Conservation (phyloP, 345 rosid species). For the Euphorbia pulcherrima region DNA sequence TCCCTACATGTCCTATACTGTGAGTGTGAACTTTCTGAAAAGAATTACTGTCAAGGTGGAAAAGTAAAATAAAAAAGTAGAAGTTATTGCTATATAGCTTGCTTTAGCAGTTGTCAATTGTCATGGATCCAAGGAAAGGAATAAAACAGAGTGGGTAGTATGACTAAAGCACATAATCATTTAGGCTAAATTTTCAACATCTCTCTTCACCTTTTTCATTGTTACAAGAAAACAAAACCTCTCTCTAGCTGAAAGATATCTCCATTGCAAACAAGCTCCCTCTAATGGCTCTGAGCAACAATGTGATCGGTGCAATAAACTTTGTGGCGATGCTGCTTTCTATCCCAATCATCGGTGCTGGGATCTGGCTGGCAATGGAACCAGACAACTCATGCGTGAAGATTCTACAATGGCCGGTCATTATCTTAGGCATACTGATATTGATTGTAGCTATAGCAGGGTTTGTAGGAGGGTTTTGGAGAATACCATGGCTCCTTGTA, state of each 20-base stretch:
- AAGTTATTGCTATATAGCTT: neutral
- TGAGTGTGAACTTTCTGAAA: slow-evolving; percentile 34
- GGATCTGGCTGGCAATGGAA: slow-evolving; percentile 77
- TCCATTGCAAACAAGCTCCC: neutral
- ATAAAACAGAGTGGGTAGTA: slow-evolving; percentile 15
- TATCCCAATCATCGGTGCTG: slow-evolving; percentile 74
- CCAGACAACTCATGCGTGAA: slow-evolving; percentile 81
- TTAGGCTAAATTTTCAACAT: slow-evolving; percentile 3
- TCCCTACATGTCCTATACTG: slow-evolving; percentile 16
- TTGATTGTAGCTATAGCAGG: slow-evolving; percentile 66
- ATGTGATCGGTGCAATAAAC: slow-evolving; percentile 80
- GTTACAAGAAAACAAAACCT: neutral
- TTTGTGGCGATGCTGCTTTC: slow-evolving; percentile 82
- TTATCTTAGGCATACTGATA: slow-evolving; percentile 66
- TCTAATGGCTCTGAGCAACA: slow-evolving; percentile 73
- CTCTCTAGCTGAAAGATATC: neutral
- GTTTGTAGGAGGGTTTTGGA: slow-evolving; percentile 83
- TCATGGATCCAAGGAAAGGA: slow-evolving; percentile 33
- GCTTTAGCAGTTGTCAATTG: slow-evolving; percentile 26
- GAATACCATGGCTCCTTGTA: slow-evolving; percentile 74
- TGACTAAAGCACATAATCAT: slow-evolving; percentile 3
- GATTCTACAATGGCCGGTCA: slow-evolving; percentile 88
- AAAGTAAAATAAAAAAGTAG: neutral
- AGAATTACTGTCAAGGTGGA: slow-evolving; percentile 13
- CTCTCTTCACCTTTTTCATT: neutral